Base-by-base conservation (phyloP, 2,329 filamentous ascomycete genomes). In the Helminthosporium solani region DNA sequence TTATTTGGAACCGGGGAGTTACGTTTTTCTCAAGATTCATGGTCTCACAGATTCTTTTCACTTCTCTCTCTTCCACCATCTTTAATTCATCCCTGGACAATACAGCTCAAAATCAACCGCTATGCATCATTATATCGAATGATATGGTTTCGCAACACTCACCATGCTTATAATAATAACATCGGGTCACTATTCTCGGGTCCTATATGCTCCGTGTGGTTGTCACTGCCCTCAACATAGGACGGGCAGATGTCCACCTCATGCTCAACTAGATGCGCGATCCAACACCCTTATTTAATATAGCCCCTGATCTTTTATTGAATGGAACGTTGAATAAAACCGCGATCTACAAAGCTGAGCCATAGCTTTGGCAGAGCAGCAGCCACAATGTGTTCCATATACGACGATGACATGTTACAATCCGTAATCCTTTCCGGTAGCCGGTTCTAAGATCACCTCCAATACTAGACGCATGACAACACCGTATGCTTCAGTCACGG, bases 401-500 rank as follows among this genome's bases (percentile, higher is more conserved):
- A 30, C 14, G 46, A 58, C 16, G 16, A 46, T 14, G 46, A 50
- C 20, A 39, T 54, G 33, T 20, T 21, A 16, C 52, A 61, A 25
- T 52, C 49, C 14, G 60, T 68, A 33, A 61, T 61, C 39, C 52
- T 64, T 20, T 58, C 53, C 7, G 63, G 64, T 11, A n/a, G n/a
- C n/a, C n/a, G n/a, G n/a, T n/a, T n/a, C n/a, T n/a, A n/a, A n/a
- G n/a, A 53, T 50, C 2, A 47, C 57, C 0, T 58, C 60, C 2
- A 42, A 41, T 7, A 33, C 61, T 7, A 1, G 25, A 47, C 14
- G 49, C 46, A 14, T 19, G 30, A 20, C 7, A 49, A 54, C 3
- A 52, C 58, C 40, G 54, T 56, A 37, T 66, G 66, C 58, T 58
- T 67, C 35, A 60, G 63, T 25, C 57, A 53, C 31, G 39, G 88